Conservation (phyloP, 371 early-diverging fungal species). For the Dichotomocladium elegans region DNA sequence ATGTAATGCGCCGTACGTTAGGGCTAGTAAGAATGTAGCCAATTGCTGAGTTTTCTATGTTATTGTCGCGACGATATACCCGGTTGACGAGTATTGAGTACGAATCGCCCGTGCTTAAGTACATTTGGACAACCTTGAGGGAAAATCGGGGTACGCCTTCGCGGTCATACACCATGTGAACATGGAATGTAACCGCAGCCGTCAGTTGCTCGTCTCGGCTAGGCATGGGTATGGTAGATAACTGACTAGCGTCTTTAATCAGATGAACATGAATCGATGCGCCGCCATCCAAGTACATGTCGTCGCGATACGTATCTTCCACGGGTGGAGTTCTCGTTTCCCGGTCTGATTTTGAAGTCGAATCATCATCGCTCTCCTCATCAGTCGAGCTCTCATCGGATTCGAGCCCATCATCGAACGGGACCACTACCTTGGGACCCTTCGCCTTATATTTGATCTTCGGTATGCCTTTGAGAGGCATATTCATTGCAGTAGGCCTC, state of each 20-base stretch:
- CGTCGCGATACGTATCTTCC: constrained; percentile 1
- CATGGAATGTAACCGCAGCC: constrained; percentile 19
- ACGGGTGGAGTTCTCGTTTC: not conserved
- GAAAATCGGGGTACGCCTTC: not conserved
- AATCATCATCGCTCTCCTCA: not conserved
- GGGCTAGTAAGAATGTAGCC: constrained; percentile 23
- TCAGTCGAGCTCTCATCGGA: constrained; percentile 6
- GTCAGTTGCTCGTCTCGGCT: not conserved
- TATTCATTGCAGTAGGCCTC: constrained; percentile 26
- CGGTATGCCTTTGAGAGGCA: constrained; percentile 24
- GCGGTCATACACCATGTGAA: not conserved
- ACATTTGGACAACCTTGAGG: constrained; percentile 28
- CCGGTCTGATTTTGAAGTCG: not conserved
- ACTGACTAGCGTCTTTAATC: constrained; percentile 3
- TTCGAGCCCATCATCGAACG: constrained; percentile 4
- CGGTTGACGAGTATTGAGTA: constrained; percentile 24
- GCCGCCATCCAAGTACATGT: not conserved
- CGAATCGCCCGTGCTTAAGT: constrained; percentile 17
- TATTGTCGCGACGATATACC: constrained; percentile 4
- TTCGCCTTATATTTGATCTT: constrained; percentile 12
- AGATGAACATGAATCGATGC: not conserved
- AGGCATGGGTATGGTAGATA: constrained; percentile 6
- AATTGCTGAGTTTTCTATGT: constrained; percentile 2
- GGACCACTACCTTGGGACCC: constrained; percentile 22
- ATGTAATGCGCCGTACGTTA: constrained; percentile 17